Evolutionary conservation across 2,329 filamentous ascomycete species (phyloP).

Genomic region (Aspergillus sp.): DNA sequence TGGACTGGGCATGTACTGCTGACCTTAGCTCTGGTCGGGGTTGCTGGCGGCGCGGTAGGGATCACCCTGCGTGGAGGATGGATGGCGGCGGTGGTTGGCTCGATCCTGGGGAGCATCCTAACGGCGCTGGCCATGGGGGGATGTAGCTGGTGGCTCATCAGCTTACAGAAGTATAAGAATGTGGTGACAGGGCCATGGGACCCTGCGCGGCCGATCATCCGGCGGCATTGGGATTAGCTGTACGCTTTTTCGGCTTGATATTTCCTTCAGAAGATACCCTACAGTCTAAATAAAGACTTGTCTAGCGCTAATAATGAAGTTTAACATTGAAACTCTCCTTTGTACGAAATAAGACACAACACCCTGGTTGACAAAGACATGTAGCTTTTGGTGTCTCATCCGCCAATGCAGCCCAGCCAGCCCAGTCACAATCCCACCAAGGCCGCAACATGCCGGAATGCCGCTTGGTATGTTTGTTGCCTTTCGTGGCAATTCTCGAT

Average conservation of each 20-base stretch:
- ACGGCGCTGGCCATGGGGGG: slow-evolving; percentile 82
- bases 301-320: background rate
- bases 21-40: slow-evolving; percentile 73
- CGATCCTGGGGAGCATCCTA: slow-evolving; percentile 72
- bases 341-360: background rate
- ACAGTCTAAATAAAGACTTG: background rate
- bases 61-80: slow-evolving; percentile 59
- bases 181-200: slow-evolving; percentile 99
- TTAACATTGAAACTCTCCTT: background rate
- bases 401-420: no score
- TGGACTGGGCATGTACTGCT: slow-evolving; percentile 79
- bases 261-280: slow-evolving; percentile 6
- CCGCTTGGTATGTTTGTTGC: no score
- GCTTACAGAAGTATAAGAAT: slow-evolving; percentile 97
- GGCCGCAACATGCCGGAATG: no score
- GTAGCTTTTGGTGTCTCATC: no score
- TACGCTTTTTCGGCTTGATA: background rate
- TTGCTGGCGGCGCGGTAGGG: slow-evolving; percentile 76
- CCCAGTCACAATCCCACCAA: no score
- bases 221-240: slow-evolving; percentile 44
- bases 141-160: slow-evolving; percentile 97
- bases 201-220: slow-evolving; percentile 72
- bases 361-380: no score
- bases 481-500: no score
- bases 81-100: slow-evolving; percentile 66